phyloP scores from a whole-genome alignment of 371 early-diverging fungal genomes.

The Haplosporangium sp. region DNA sequence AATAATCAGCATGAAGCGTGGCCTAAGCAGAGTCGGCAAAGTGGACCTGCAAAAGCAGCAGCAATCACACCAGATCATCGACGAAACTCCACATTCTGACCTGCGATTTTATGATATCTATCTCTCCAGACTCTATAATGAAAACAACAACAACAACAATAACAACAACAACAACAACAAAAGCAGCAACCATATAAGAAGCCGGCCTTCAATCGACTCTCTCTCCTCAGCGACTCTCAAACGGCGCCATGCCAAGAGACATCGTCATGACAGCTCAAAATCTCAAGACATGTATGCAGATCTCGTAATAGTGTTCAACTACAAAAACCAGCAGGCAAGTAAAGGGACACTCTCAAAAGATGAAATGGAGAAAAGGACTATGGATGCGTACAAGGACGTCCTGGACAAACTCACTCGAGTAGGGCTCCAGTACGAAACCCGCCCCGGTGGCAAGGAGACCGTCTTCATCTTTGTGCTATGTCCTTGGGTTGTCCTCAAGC shows the following conservation, averaged over 20 bases:
- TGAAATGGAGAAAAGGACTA: slow-evolving; percentile 18
- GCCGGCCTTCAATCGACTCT: background rate
- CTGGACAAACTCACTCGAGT: slow-evolving; percentile 18
- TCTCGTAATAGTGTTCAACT: slow-evolving; percentile 33
- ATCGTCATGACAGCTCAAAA: slow-evolving; percentile 5
- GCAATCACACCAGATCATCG: slow-evolving; percentile 2
- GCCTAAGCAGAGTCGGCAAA: background rate
- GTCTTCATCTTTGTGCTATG: slow-evolving; percentile 34
- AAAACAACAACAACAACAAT: background rate
- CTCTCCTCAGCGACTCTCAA: background rate
- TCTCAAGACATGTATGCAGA: slow-evolving; percentile 44
- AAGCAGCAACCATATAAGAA: background rate
- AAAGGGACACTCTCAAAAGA: slow-evolving; percentile 16
- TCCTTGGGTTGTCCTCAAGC: slow-evolving; percentile 37
- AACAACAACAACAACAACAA: background rate
- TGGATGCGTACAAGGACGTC: slow-evolving; percentile 32
- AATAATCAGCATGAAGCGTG: background rate
- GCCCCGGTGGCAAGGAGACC: slow-evolving; percentile 30
- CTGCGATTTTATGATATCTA: slow-evolving; percentile 23
- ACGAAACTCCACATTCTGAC: slow-evolving; percentile 1
- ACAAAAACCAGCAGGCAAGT: background rate
- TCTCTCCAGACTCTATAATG: slow-evolving; percentile 3
- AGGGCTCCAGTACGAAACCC: slow-evolving; percentile 35
- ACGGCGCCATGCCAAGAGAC: slow-evolving; percentile 11
- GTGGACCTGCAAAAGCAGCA: background rate